A percentile compares a stretch with the other conserved stretches of the same genome.
These are phyloP conservation scores for Boechera retrofracta DNA, from an alignment of 345 rosid species.

Conservation along the genomic window DNA sequence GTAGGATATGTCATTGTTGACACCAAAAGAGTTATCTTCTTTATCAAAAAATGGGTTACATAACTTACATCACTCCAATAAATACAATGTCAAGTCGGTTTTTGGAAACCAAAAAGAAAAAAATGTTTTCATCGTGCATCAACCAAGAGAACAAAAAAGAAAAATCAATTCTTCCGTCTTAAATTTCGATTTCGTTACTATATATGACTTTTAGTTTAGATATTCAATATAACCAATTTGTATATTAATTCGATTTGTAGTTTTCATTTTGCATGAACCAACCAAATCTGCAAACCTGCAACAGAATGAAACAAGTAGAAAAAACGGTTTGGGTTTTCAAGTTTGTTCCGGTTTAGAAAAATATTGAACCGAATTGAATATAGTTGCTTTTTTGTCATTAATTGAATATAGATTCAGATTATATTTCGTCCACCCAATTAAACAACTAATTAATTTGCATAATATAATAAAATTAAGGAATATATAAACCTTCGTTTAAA, in stretches of 20 bases:
- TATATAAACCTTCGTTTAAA: constrained; percentile 14
- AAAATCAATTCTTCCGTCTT: background rate
- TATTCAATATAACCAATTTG: background rate
- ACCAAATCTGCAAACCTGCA: background rate
- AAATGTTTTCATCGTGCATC: constrained; percentile 17
- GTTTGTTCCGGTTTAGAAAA: background rate
- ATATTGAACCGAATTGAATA: background rate
- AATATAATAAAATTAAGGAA: background rate
- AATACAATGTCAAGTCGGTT: constrained; percentile 19
- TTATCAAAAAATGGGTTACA: constrained; percentile 22
- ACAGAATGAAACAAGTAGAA: background rate
- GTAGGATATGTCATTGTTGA: constrained; percentile 25
- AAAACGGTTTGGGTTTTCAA: background rate
- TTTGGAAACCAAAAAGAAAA: background rate
- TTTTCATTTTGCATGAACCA: background rate
- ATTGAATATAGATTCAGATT: background rate
- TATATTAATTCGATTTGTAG: background rate
- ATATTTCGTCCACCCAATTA: background rate
- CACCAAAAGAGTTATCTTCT: constrained; percentile 17
- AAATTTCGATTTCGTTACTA: background rate
- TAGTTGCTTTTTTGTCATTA: background rate
- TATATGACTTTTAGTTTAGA: background rate
- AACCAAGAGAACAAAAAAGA: constrained; percentile 6
- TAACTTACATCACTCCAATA: constrained; percentile 1
- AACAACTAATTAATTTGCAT: constrained; percentile 14